Percentiles rank a stretch among this genome's conserved stretches.
These are phyloP conservation scores for Lodderomyces parapsilosis DNA, from an alignment of 1,139 yeast species.

Conservation along the genomic window DNA sequence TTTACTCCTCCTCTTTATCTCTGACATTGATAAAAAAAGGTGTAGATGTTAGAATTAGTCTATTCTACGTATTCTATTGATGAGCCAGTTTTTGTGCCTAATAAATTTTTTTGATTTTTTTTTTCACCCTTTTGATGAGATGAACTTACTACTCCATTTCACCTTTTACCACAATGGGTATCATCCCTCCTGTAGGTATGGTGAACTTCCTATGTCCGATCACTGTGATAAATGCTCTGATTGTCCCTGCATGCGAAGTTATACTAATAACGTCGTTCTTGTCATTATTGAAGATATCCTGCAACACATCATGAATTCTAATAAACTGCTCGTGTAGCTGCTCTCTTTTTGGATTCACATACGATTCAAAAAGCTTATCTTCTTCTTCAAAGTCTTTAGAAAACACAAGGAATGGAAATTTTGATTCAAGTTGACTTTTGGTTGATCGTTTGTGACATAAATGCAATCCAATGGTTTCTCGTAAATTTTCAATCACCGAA, in stretches of 20 bases:
- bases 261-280: slow-evolving; percentile 42
- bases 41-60: not conserved
- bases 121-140: slow-evolving; percentile 11
- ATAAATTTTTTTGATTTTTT: not conserved
- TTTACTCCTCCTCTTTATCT: not conserved
- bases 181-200: slow-evolving; percentile 65
- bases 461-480: slow-evolving; percentile 71
- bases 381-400: slow-evolving; percentile 49
- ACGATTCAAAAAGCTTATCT: slow-evolving; percentile 43
- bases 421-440: slow-evolving; percentile 23
- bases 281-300: slow-evolving; percentile 46
- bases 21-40: not conserved
- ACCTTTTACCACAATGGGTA: slow-evolving; percentile 56
- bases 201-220: slow-evolving; percentile 56
- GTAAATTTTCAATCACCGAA: slow-evolving; percentile 49
- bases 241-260: slow-evolving; percentile 67
- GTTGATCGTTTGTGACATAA: slow-evolving; percentile 62
- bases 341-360: slow-evolving; percentile 40
- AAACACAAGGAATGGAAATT: slow-evolving; percentile 33
- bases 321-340: slow-evolving; percentile 45
- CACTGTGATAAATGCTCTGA: slow-evolving; percentile 57
- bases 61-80: not conserved
- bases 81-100: slow-evolving; percentile 1
- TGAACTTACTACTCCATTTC: not conserved
- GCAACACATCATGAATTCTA: slow-evolving; percentile 50